Evolutionary conservation across 345 rosid genomes (phyloP).

Genomic region (Hibiscus tridactylites): DNA sequence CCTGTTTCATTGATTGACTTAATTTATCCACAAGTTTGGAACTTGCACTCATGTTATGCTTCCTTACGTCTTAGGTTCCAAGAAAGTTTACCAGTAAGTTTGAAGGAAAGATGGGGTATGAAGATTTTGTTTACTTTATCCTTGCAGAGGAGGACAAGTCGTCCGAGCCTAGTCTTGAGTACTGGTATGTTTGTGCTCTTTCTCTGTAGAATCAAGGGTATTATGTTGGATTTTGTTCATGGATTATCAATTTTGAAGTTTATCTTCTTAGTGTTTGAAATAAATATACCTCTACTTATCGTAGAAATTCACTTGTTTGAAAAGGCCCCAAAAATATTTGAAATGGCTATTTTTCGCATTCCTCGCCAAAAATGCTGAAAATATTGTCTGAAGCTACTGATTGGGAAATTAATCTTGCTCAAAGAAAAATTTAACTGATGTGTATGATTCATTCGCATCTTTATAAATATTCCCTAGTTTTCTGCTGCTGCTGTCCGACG

Average conservation of each 20-base stretch:
- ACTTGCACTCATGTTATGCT: slow-evolving; percentile 4
- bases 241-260: background rate
- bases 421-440: background rate
- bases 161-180: slow-evolving; percentile 92
- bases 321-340: background rate
- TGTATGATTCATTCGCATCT: background rate
- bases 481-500: background rate
- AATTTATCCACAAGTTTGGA: background rate
- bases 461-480: background rate
- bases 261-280: background rate
- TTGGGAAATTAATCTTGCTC: background rate
- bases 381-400: background rate
- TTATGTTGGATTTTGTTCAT: background rate
- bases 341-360: background rate
- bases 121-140: slow-evolving; percentile 92
- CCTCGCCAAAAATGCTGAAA: background rate
- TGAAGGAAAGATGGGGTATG: slow-evolving; percentile 93
- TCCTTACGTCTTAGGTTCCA: slow-evolving; percentile 38
- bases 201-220: background rate
- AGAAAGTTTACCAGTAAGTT: slow-evolving; percentile 78
- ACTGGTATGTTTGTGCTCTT: slow-evolving; percentile 43
- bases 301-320: background rate
- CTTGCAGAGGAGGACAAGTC: slow-evolving; percentile 94
- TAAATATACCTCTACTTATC: background rate
- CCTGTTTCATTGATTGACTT: background rate